phyloP scores from a whole-genome alignment of 2,329 filamentous ascomycete genomes.

The Colletotrichum magnum region DNA sequence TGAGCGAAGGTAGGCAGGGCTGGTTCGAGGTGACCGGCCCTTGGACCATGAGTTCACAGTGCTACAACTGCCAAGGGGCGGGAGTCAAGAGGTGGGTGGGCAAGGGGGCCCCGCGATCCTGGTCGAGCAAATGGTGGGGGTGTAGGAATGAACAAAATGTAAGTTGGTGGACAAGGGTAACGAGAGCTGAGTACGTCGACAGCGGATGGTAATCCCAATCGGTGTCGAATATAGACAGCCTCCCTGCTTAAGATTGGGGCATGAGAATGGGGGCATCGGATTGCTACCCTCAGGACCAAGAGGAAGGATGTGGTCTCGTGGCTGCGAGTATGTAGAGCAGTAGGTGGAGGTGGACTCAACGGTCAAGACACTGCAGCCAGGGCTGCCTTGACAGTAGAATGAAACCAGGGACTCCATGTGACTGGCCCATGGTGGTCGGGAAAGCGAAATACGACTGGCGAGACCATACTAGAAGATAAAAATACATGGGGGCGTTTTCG shows the following conservation, averaged over 20 bases:
- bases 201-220: constrained; percentile 2
- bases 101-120: constrained; percentile 18
- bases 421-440: constrained; percentile 4
- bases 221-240: constrained; percentile 3
- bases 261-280: constrained; percentile 19
- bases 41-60: constrained; percentile 3
- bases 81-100: constrained; percentile 1
- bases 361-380: constrained; percentile 12
- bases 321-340: background rate
- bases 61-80: constrained; percentile 8
- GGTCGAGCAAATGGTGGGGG: constrained; percentile 7
- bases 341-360: constrained; percentile 1
- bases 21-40: background rate
- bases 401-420: constrained; percentile 24
- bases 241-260: constrained; percentile 2
- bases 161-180: constrained; percentile 8
- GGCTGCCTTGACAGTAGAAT: constrained; percentile 23
- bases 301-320: constrained; percentile 8
- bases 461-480: constrained; percentile 10
- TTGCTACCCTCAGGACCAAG: constrained; percentile 20
- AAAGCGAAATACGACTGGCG: constrained; percentile 38
- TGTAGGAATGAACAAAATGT: constrained; percentile 8
- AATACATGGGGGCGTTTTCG: constrained; percentile 12
- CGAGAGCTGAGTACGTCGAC: constrained; percentile 25
- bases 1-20: constrained; percentile 6